phyloP scores from a whole-genome alignment of 768 basidiomycete genomes.

The Hygrophoropsis aurantiaca region DNA sequence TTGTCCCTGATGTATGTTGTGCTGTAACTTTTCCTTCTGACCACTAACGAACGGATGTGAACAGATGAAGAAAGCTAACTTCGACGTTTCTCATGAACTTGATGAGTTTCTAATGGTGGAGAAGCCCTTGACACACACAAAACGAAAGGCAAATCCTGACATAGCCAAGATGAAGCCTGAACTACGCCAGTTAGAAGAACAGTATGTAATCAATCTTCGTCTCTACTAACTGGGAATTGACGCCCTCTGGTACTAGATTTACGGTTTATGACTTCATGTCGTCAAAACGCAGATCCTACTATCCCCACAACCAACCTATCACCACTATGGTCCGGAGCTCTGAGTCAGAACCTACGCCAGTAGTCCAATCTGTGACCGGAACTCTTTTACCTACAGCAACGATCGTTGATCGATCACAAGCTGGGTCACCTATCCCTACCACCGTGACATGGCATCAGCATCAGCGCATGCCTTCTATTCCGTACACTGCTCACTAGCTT shows the following conservation, averaged over 20 bases:
- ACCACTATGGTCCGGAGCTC: constrained; percentile 27
- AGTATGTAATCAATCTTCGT: constrained; percentile 48
- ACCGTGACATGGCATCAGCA: constrained; percentile 32
- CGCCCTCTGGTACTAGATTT: constrained; percentile 52
- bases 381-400: constrained; percentile 44
- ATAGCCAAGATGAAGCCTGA: constrained; percentile 89
- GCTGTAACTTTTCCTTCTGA: background rate
- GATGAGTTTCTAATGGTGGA: constrained; percentile 98
- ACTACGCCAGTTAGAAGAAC: constrained; percentile 89
- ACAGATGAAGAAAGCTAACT: constrained; percentile 96
- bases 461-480: constrained; percentile 51
- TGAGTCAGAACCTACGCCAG: constrained; percentile 26
- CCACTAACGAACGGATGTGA: background rate
- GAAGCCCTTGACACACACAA: constrained; percentile 94
- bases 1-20: constrained; percentile 85
- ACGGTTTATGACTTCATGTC: constrained; percentile 82
- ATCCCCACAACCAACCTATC: constrained; percentile 78
- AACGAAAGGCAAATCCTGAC: constrained; percentile 86
- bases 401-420: constrained; percentile 40
- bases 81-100: constrained; percentile 95
- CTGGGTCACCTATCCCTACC: constrained; percentile 38
- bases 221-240: background rate
- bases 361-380: constrained; percentile 37
- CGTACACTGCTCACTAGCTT: constrained; percentile 20
- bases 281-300: constrained; percentile 78